A percentile compares a stretch with the other conserved stretches of the same genome.
phyloP scores from a whole-genome alignment of 2,329 filamentous ascomycete genomes.

The Daldinia sp. region DNA sequence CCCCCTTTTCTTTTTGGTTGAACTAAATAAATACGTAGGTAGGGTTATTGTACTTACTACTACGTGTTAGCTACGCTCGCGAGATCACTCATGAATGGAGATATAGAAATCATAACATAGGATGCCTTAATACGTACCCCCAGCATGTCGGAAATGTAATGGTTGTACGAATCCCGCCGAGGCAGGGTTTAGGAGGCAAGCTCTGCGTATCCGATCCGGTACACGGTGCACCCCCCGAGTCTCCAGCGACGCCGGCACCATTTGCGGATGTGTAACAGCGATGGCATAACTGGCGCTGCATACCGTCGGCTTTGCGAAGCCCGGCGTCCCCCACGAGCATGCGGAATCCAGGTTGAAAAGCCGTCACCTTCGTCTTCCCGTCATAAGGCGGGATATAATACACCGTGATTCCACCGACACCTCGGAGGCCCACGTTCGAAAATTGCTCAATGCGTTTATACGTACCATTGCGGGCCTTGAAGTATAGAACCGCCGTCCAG shows the following conservation, averaged over 20 bases:
- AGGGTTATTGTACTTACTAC: too few species aligned
- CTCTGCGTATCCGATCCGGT: constrained; percentile 56
- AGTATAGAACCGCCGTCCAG: constrained; percentile 49
- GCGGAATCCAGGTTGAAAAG: constrained; percentile 60
- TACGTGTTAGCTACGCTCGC: too few species aligned
- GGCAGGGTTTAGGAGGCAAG: constrained; percentile 65
- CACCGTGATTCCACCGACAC: constrained; percentile 49
- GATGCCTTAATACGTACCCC: constrained; percentile 43
- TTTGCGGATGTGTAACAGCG: constrained; percentile 47
- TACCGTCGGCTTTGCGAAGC: constrained; percentile 42
- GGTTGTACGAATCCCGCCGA: constrained; percentile 61
- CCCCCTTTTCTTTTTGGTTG: too few species aligned
- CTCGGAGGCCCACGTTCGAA: constrained; percentile 47
- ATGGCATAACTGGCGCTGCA: constrained; percentile 55
- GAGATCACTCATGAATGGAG: too few species aligned
- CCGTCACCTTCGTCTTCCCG: constrained; percentile 55
- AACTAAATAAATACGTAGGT: too few species aligned
- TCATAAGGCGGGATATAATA: constrained; percentile 51
- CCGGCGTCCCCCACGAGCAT: constrained; percentile 59
- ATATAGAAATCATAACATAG: too few species aligned
- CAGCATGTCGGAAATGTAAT: constrained; percentile 68
- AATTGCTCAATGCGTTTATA: constrained; percentile 49
- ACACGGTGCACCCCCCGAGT: constrained; percentile 51
- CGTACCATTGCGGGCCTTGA: constrained; percentile 47
- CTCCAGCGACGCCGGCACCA: constrained; percentile 40